phyloP scores from a whole-genome alignment of 192 early-diverging fungal genomes.

The Irineochytrium annulatum region DNA sequence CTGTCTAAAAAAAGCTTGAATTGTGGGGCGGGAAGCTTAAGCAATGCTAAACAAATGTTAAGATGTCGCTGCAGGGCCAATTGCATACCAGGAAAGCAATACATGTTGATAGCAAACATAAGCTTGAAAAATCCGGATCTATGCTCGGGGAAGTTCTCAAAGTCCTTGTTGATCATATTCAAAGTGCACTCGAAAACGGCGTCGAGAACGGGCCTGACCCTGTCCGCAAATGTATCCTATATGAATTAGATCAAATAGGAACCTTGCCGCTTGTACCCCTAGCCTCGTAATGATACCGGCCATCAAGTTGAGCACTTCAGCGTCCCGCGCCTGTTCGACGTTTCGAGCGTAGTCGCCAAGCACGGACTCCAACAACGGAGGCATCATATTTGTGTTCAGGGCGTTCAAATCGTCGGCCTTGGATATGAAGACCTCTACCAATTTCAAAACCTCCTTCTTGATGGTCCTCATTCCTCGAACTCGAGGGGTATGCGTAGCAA shows the following conservation, averaged over 20 bases:
- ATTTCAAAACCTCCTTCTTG: conserved; percentile 90
- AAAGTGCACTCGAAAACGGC: conserved; percentile 95
- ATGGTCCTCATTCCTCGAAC: conserved; percentile 89
- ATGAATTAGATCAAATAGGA: neutral
- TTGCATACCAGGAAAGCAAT: conserved; percentile 87
- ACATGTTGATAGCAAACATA: conserved; percentile 81
- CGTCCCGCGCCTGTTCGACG: conserved; percentile 86
- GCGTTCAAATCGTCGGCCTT: conserved; percentile 80
- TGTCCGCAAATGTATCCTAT: conserved; percentile 72
- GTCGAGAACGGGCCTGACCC: conserved; percentile 82
- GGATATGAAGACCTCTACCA: conserved; percentile 90
- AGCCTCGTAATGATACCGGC: conserved; percentile 80
- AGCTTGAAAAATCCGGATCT: conserved; percentile 92
- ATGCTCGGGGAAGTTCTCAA: conserved; percentile 96
- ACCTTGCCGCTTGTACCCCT: conserved; percentile 49
- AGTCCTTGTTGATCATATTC: conserved; percentile 99
- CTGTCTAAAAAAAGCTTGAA: conserved; percentile 94
- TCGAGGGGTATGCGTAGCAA: conserved; percentile 88
- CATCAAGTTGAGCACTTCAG: conserved; percentile 91
- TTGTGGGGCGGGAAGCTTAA: conserved; percentile 75
- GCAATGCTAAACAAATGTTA: conserved; percentile 54
- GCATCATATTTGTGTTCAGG: conserved; percentile 82
- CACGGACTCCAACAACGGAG: conserved; percentile 84
- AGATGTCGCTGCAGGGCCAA: neutral
- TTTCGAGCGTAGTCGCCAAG: conserved; percentile 83